Evolutionary conservation across 257 asterid genomes (phyloP), one percentile per base, ranked within the genome.

Genomic region (Cordia subcordata): DNA sequence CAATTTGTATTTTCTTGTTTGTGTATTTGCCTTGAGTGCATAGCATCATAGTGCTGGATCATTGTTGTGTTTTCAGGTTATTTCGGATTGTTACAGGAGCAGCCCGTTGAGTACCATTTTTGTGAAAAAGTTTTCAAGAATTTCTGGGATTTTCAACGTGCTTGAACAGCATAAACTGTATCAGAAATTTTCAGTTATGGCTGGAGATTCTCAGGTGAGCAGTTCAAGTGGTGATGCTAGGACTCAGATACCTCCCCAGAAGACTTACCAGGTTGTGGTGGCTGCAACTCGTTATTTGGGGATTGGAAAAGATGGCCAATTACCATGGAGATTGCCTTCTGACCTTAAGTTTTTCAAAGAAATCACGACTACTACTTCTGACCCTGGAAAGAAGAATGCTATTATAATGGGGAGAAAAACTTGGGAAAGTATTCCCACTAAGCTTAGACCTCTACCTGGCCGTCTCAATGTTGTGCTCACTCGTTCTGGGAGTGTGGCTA

Each of bases 391-490:
- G 76, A 82, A 66, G 65, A 88, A 88, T 76, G 96, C 92, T 8
- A 81, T 88, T 55, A 58, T 88, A 63, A 88, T 88, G 96, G 96
- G 96, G 37, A 82, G 94, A 77, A 88, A 85, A 74, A 88, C 96
- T 42, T 85, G 94, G 92, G 94, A 85, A 69, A 85, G 94, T 57
- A 83, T 88, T 67, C 96, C 94, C 17, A 42, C 70, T 12, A 70
- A 79, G 17, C 80, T 79, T 61, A 85, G 77, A 53, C 96, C 94
- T 44, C 74, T 85, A 59, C 86, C 96, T 20, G 87, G 85, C 33
- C 87, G 92, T n/a, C 86, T 88, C 60, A 88, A 85, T 61, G 77
- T 88, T 52, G 83, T 88, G 44, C 72, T 88, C 61, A 77, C 86
- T 44, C 85, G 82, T 46, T 79, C 91, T 19, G 84, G 72, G 58